Evolutionary conservation across 2,329 filamentous ascomycete genomes (phyloP), one percentile per base, ranked within the genome.

Genomic region (Myotisia sp.): DNA sequence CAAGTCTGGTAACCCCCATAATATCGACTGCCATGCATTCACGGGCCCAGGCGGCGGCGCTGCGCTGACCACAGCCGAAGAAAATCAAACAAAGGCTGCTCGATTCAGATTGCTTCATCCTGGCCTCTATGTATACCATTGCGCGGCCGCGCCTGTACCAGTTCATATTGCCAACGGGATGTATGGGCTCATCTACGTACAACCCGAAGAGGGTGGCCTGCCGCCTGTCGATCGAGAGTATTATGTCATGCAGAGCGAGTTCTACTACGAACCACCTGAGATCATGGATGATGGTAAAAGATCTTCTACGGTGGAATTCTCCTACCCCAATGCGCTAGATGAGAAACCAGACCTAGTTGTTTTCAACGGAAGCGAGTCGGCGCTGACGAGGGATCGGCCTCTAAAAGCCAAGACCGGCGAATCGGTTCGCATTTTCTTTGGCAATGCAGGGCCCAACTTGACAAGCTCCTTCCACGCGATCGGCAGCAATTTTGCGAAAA

Each of bases 151-250:
- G 0, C 54, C 54, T 1, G 54, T 56, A 3, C 52, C 53, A 3
- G 53, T 56, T 3, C 53, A 56, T 37, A 56, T 56, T 22, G 52
- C 52, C 10, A 56, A 56, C 35, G 54, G 53, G 23, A 56, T 56
- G 54, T 56, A 54, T 34, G 54, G 54, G 7, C 47, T 56, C 30
- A 48, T 56, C 29, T 55, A 55, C 42, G 53, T 56, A 9, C 51
- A 55, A 40, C 51, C 52, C 2, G 53, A 46, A 6, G 42, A 52
- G 13, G 42, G 44, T 5, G 43, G 44, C 13, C 46, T 56, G 0
- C 50, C 52, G 0, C 38, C 46, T 1, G 53, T 54, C 6, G 51
- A 56, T 27, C 38, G 42, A 10, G 54, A 57, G 34, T 57, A 55
- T 40, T 57, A 52, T 40, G 53, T 57, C 12, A 50, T 57, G 47